Evolutionary conservation across 768 basidiomycete genomes (phyloP), one percentile per base, ranked within the genome.

Genomic region (Hygrophorus russula): DNA sequence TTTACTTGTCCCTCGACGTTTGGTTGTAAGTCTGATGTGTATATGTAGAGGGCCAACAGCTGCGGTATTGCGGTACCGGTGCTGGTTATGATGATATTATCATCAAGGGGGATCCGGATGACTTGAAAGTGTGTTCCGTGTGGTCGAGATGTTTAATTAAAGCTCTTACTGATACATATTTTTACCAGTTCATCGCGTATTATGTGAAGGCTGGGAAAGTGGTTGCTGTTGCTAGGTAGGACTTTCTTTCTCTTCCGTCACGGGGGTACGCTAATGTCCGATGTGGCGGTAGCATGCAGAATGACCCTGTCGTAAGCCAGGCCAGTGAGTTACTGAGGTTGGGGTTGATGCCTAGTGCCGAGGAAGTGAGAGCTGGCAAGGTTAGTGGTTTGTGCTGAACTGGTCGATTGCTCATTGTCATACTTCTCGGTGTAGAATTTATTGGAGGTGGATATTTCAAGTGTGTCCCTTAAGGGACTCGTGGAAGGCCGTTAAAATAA

Each of bases 61-160:
- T 96, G 34, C 73, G 91, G 39, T 96, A 93, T 63, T 79, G 82
- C 54, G 91, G 91, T 4, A 62, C 79, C 36, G 80, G 83, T 4
- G 67, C 67, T 1, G 69, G 71, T 1, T 84, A 73, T 53, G 88
- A 93, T 50, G 83, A 91, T 51, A 64, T 88, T 15, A 75, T 80
- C 54, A 74, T 93, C 52, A 76, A 80, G 44, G 91, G 91, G 3
- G 69, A 81, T 57, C 69, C 80, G 0, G 71, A 63, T 5, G 85
- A 83, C 49, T 62, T 91, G 67, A 92, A 93, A 75, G 86, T 82
- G 44, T 0, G 15, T 39, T 13, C 27, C n/a, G 12, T 20, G 18
- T 14, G 4, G 24, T 24, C 7, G 24, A 24, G 24, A 19, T 43
- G 24, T 36, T 29, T 13, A 14, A 15, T 30, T 19, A 37, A 35